Conservation (phyloP, 2,329 filamentous ascomycete genomes). For the Pseudocercospora crystallina region DNA sequence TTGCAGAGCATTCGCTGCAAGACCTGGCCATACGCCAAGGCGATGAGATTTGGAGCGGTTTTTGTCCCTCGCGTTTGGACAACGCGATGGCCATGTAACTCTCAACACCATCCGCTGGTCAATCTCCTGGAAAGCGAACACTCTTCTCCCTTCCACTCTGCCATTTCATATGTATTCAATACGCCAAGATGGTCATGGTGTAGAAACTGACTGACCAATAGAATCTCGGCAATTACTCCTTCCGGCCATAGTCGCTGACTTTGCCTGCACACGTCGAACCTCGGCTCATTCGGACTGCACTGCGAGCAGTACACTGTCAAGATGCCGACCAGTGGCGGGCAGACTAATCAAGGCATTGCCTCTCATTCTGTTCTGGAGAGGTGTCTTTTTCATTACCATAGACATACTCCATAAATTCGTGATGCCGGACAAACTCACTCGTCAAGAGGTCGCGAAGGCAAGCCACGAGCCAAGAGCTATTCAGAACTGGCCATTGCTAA, state of each 20-base stretch:
- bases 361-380: neutral
- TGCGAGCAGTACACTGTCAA: neutral
- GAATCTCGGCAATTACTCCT: neutral
- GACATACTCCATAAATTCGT: constrained; percentile 7
- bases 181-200: too few species aligned
- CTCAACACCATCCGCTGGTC: too few species aligned
- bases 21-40: too few species aligned
- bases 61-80: too few species aligned
- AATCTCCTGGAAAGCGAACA: too few species aligned
- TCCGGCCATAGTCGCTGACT: neutral
- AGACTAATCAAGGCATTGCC: neutral
- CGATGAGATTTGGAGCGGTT: too few species aligned
- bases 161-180: too few species aligned
- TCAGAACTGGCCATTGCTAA: constrained; percentile 4
- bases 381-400: neutral
- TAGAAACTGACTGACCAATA: neutral
- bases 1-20: too few species aligned
- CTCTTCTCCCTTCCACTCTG: too few species aligned
- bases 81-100: too few species aligned
- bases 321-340: neutral
- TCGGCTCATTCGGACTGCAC: neutral
- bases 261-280: neutral
- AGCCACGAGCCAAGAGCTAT: neutral
- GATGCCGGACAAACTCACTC: constrained; percentile 27
- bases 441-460: constrained; percentile 33